A percentile compares a stretch with the other conserved stretches of the same genome.
Conservation (phyloP, 2,329 filamentous ascomycete genomes). For the Magnaporthiopsis rhizophila region DNA sequence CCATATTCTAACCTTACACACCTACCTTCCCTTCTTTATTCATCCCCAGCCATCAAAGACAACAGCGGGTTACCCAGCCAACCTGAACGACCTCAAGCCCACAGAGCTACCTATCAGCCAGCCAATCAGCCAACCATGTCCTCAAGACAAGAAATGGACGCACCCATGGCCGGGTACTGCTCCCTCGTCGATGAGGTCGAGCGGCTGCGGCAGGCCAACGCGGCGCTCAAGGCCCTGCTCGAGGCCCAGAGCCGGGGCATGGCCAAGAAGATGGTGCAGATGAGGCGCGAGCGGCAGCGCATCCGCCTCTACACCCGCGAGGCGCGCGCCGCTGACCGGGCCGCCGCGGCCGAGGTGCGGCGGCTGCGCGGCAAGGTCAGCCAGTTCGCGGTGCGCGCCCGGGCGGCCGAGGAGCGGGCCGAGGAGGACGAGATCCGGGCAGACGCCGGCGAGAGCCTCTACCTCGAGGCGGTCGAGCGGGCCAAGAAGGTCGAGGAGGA, state of each 20-base stretch:
- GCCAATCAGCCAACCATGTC: neutral
- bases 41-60: too few species aligned
- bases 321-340: too few species aligned
- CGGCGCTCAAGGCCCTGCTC: neutral
- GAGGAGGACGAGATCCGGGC: neutral
- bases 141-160: neutral
- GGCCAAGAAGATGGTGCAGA: neutral
- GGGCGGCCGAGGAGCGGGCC: neutral
- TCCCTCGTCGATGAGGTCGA: neutral
- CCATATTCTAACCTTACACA: neutral
- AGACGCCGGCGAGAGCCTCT: neutral
- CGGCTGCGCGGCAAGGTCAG: neutral
- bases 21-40: too few species aligned
- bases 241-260: neutral
- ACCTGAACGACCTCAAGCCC: too few species aligned
- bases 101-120: too few species aligned
- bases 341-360: neutral
- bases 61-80: too few species aligned
- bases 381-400: neutral
- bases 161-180: neutral
- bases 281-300: neutral
- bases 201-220: neutral
- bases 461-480: too few species aligned
- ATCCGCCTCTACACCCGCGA: neutral
- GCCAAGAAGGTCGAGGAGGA: too few species aligned